Conservation (phyloP, 352 stramenopile species). For the Phytophthora fragariaefolia region DNA sequence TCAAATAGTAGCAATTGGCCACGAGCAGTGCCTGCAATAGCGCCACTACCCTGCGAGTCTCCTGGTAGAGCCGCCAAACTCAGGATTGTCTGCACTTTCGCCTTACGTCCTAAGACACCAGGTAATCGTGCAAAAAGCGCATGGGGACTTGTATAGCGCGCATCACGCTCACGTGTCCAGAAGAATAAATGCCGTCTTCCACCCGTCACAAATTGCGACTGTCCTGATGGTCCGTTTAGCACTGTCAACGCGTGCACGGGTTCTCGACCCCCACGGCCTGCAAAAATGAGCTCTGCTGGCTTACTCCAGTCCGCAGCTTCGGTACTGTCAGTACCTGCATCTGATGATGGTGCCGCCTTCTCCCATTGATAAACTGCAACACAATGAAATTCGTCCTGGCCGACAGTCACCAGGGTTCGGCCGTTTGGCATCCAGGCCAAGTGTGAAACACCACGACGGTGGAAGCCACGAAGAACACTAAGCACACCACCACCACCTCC, state of each 20-base stretch:
- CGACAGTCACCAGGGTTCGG: slow-evolving; percentile 68
- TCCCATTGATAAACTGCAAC: slow-evolving; percentile 85
- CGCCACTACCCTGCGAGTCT: slow-evolving; percentile 48
- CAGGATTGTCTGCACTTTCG: slow-evolving; percentile 74
- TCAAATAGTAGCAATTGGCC: slow-evolving; percentile 85
- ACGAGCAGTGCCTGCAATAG: slow-evolving; percentile 72
- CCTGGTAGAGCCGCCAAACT: slow-evolving; percentile 56
- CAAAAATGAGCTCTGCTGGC: slow-evolving; percentile 60
- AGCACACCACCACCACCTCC: slow-evolving; percentile 48
- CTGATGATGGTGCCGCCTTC: slow-evolving; percentile 13
- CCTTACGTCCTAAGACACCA: slow-evolving; percentile 70
- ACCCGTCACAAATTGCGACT: slow-evolving; percentile 68
- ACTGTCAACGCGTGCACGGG: slow-evolving; percentile 52
- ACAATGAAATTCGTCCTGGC: slow-evolving; percentile 72
- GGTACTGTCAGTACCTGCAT: background rate
- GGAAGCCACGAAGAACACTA: slow-evolving; percentile 71
- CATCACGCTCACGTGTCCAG: slow-evolving; percentile 71
- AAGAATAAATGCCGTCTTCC: slow-evolving; percentile 75
- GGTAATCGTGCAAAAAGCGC: slow-evolving; percentile 56
- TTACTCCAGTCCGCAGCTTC: slow-evolving; percentile 57
- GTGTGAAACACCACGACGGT: slow-evolving; percentile 64
- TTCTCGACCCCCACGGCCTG: slow-evolving; percentile 53
- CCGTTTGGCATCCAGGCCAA: slow-evolving; percentile 81
- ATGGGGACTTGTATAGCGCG: slow-evolving; percentile 53
- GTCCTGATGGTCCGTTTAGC: slow-evolving; percentile 26